phyloP scores from a whole-genome alignment of 306 rosid genomes.

The Prunus mume region DNA sequence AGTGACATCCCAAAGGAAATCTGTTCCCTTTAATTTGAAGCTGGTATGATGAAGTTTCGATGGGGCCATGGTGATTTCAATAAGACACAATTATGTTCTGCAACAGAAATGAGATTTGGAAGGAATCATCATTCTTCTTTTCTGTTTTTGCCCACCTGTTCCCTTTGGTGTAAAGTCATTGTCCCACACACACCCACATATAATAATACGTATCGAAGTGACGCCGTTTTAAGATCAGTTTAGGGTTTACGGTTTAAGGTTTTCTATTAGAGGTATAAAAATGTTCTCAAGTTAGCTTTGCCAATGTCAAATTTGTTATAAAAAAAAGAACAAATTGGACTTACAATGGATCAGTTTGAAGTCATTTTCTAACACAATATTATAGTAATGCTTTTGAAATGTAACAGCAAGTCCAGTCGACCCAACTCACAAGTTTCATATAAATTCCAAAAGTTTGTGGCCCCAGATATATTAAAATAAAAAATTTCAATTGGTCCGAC shows the following conservation, averaged over 20 bases:
- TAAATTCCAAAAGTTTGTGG: neutral
- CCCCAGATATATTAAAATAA: neutral
- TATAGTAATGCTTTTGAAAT: neutral
- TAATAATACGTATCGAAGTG: too few relatives aligned
- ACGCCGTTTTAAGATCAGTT: too few relatives aligned
- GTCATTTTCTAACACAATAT: neutral
- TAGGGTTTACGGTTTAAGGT: too few relatives aligned
- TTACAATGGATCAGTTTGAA: neutral
- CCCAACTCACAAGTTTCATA: neutral
- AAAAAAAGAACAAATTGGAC: neutral
- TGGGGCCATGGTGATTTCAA: neutral
- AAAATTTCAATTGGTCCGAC: neutral
- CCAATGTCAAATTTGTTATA: neutral
- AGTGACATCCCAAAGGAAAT: neutral
- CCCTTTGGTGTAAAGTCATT: neutral
- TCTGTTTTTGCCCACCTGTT: neutral
- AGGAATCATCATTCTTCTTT: neutral
- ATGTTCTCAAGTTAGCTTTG: too few relatives aligned
- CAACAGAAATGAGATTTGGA: neutral
- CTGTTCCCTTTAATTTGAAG: neutral
- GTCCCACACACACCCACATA: neutral
- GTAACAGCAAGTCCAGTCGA: neutral
- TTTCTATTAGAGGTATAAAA: too few relatives aligned
- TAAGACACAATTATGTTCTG: conserved; percentile 12
- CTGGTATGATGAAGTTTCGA: neutral